Percentiles rank a stretch among this genome's conserved stretches.
phyloP scores from a whole-genome alignment of 345 rosid genomes.

The Eucalyptus albens region DNA sequence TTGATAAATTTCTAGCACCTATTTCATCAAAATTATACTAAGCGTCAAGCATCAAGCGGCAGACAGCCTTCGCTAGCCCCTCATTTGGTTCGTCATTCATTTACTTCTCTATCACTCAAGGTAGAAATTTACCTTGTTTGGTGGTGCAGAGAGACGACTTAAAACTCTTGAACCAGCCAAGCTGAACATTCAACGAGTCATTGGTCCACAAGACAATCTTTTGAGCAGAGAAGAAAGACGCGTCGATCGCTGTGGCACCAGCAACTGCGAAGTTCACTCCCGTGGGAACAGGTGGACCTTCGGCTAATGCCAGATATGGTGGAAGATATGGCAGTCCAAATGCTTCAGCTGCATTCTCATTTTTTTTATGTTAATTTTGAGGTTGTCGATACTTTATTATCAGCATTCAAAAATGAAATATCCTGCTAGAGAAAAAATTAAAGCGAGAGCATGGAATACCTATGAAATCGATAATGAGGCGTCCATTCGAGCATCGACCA shows the following conservation, averaged over 20 bases:
- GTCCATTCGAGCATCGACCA: not conserved
- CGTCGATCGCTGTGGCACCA: constrained; percentile 43
- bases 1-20: not conserved
- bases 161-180: constrained; percentile 41
- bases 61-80: not conserved
- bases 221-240: constrained; percentile 13
- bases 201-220: constrained; percentile 26
- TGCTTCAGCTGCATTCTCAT: not conserved
- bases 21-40: not conserved
- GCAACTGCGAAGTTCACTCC: constrained; percentile 55
- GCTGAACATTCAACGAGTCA: constrained; percentile 26
- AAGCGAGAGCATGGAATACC: constrained; percentile 2
- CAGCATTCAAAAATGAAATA: not conserved
- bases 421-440: not conserved
- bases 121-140: constrained; percentile 14
- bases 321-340: not conserved
- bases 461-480: constrained; percentile 3
- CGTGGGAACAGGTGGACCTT: not conserved
- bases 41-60: not conserved
- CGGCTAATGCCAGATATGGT: not conserved
- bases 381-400: constrained; percentile 34
- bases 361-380: constrained; percentile 1
- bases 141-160: constrained; percentile 33
- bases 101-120: not conserved
- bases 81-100: not conserved